Percentiles rank a stretch among this genome's conserved stretches.
Evolutionary conservation across 1,284 basidiomycete species (phyloP).

Genomic region (Clitocybe nebularis): DNA sequence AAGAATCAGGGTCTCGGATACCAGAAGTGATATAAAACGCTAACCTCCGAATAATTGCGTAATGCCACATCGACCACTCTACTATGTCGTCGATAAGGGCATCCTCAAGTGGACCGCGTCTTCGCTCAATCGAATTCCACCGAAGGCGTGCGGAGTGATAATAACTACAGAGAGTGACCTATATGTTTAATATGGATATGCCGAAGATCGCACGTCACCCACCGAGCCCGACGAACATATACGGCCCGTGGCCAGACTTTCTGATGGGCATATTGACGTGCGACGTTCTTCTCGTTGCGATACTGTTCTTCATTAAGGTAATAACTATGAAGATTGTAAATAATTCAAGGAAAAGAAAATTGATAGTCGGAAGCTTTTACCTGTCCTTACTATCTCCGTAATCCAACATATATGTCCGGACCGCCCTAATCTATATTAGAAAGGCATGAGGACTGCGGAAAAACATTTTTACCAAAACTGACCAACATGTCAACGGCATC

Average conservation of each 20-base stretch:
- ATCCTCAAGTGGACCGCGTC: constrained; percentile 70
- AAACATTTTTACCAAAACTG: constrained; percentile 18
- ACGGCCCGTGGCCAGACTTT: constrained; percentile 70
- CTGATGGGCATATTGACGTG: constrained; percentile 64
- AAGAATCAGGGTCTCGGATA: constrained; percentile 2
- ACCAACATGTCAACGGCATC: constrained; percentile 77
- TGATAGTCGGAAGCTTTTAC: constrained; percentile 28
- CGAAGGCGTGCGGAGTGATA: constrained; percentile 65
- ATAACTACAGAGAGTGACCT: constrained; percentile 34
- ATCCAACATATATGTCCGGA: constrained; percentile 64
- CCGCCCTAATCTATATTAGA: constrained; percentile 59
- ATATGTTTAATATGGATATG: background rate
- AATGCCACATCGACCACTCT: constrained; percentile 85
- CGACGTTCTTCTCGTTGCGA: constrained; percentile 55
- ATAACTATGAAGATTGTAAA: constrained; percentile 37
- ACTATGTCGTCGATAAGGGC: constrained; percentile 76
- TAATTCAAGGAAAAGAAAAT: background rate
- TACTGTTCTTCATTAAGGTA: constrained; percentile 59
- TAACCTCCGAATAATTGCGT: constrained; percentile 60
- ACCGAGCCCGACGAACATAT: constrained; percentile 63
- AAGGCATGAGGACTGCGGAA: constrained; percentile 7
- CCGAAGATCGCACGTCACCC: constrained; percentile 13
- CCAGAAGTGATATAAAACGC: constrained; percentile 19
- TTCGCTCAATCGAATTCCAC: constrained; percentile 72
- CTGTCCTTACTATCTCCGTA: constrained; percentile 69